Evolutionary conservation across 345 rosid species (phyloP).

Genomic region (Aurinia saxatilis): DNA sequence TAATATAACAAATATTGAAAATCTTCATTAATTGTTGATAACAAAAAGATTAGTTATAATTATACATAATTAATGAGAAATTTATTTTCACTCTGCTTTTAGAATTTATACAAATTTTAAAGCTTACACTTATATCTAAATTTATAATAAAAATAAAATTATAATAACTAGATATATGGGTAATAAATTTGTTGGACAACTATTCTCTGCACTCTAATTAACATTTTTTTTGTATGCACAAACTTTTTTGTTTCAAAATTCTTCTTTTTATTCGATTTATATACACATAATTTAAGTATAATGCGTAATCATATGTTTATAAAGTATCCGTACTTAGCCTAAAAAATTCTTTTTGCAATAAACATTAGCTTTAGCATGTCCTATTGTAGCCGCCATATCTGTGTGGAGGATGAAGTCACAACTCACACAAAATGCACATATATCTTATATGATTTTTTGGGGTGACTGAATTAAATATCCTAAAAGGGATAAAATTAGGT

Average conservation of each 20-base stretch:
- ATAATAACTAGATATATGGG: not conserved
- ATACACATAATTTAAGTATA: not conserved
- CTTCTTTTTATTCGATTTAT: not conserved
- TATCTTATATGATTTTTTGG: not conserved
- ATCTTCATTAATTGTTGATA: too few species aligned
- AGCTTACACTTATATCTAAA: too few species aligned
- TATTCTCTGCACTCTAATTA: not conserved
- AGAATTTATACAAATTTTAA: too few species aligned
- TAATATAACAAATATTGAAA: not conserved
- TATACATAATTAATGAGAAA: too few species aligned
- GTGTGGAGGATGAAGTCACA: slow-evolving; percentile 26
- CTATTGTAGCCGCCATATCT: slow-evolving; percentile 29
- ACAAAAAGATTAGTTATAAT: not conserved
- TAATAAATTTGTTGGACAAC: not conserved
- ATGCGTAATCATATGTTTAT: not conserved
- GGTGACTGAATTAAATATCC: not conserved
- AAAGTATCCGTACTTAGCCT: slow-evolving; percentile 20
- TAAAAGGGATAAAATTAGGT: slow-evolving; percentile 4
- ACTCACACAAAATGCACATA: slow-evolving; percentile 22
- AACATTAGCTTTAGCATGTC: slow-evolving; percentile 10
- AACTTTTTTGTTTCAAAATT: not conserved
- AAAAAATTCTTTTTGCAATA: not conserved
- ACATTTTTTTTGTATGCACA: not conserved
- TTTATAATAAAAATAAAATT: not conserved
- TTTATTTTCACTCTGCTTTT: too few species aligned